A percentile compares a stretch with the other conserved stretches of the same genome.
These are phyloP conservation scores for Apiospora phragmitis DNA, from an alignment of 2,329 filamentous ascomycete genomes.

Conservation along the genomic window DNA sequence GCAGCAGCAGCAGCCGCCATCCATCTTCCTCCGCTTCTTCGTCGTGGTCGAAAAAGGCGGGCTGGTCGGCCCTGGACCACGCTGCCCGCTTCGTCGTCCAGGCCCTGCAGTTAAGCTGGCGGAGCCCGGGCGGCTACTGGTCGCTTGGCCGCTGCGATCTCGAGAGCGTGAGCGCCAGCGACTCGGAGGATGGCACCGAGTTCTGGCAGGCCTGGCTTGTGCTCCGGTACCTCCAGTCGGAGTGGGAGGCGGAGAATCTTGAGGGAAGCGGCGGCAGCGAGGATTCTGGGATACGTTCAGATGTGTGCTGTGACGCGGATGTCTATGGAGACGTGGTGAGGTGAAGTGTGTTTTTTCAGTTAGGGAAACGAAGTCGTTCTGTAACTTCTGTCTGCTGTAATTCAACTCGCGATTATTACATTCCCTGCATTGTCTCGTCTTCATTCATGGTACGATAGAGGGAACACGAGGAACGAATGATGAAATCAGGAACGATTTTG, in stretches of 20 bases:
- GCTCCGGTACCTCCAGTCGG: constrained; percentile 27
- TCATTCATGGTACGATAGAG: too few species aligned
- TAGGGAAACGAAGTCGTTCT: not conserved
- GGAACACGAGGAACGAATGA: too few species aligned
- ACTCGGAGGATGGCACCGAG: constrained; percentile 22
- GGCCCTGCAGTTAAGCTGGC: constrained; percentile 28
- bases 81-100: constrained; percentile 29
- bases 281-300: not conserved
- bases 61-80: constrained; percentile 28
- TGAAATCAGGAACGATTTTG: too few species aligned
- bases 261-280: not conserved
- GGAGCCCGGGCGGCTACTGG: constrained; percentile 26
- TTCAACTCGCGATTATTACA: too few species aligned
- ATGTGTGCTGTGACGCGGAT: not conserved
- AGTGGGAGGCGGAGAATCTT: constrained; percentile 26
- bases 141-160: constrained; percentile 24
- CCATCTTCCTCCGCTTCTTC: not conserved
- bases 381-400: too few species aligned
- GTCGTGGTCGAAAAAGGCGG: constrained; percentile 17
- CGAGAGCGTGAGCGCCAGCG: constrained; percentile 16
- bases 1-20: not conserved
- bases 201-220: constrained; percentile 31
- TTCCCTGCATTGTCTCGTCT: too few species aligned
- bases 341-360: not conserved
- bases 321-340: not conserved